Evolutionary conservation across 768 basidiomycete genomes (phyloP), one percentile per base, ranked within the genome.

Genomic region (Serendipita vermifera): DNA sequence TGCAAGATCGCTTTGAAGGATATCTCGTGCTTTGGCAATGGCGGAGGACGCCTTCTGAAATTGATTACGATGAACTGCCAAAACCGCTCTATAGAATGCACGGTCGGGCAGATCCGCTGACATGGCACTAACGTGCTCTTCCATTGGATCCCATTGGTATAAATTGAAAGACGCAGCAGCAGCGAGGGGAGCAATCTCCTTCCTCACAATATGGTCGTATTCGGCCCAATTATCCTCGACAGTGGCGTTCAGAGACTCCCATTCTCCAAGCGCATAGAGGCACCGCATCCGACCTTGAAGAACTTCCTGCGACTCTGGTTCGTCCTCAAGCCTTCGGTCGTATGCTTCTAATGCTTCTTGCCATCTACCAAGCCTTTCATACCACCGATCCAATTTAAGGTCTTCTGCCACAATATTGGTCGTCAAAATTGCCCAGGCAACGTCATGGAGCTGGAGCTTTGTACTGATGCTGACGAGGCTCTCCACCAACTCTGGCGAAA

Each of bases 101-200:
- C 91, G 78, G 68, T 99, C 96, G 0, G 92, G 81, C 2, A 93
- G 92, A 65, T 97, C 94, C 24, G 75, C 70, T 66, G 87, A 89
- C 89, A 99, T 94, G 2, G 85, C 87, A 3, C 78, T 75, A 56
- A 99, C 94, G 66, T 96, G 98, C 62, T 91, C 83, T 40, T 98
- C 96, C 96, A 99, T 99, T 2, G 83, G 78, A 62, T 97, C 92
- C 96, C 96, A 99, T 63, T 97, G 93, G 60, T 85, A 83, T 57
- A 97, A 71, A 1, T 90, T 90, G 94, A 96, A 99, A 2, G 92
- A 89, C 1, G 96, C 94, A 0, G 94, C 93, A 1, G 96, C 89
- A 0, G 94, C 96, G 75, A 99, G 85, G 0, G 96, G 93, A 0
- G 96, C 92, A 60, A 98, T 96, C 68, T 87, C 85, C 54, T 84